Base-by-base conservation (phyloP, 2,329 filamentous ascomycete species). In the Alternaria angustiovoidea region DNA sequence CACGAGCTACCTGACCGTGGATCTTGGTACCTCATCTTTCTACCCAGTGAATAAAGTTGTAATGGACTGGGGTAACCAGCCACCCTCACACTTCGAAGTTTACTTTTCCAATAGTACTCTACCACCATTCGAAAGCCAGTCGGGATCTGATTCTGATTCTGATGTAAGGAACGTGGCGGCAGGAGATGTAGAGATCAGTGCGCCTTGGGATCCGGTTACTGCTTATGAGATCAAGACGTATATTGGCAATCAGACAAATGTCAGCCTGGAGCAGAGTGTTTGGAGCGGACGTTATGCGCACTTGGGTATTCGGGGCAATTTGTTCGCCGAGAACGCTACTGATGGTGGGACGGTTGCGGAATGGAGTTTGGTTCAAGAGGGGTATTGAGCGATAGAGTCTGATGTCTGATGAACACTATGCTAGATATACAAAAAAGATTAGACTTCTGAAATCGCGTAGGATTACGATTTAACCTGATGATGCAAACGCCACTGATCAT, bases 41-140 rank as follows among this genome's bases (percentile, higher is more conserved):
- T 72, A 80, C 22, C 82, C 79, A 0, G 77, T 87, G 47, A 76
- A 75, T 0, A 81, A 81, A 1, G 80, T 90, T 57, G 78, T 79
- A 47, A 89, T 89, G 71, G 86, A 89, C 72, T 90, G 86, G 87
- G 87, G 83, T 0, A 78, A 84, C 51, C 77, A 81, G 2, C 87
- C 87, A 0, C 87, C 88, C 0, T 69, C 74, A 2, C 82, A 81
- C 57, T 88, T 83, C 53, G 81, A 78, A 1, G 81, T 90, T 2
- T 80, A 83, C 9, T 84, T 90, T 72, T 83, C 82, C 64, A 87
- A 89, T 68, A 66, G 73, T 8, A 79, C 81, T 0, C 61, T 75
- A 5, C 72, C 71, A 5, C 62, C 71, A 1, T 74, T 75, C 39
- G 14, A 38, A 26, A 26, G 46, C 7, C 20, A 14, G 7, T 64